Percentiles rank a stretch among this genome's conserved stretches.
Evolutionary conservation across 257 asterid genomes (phyloP).

Genomic region (Agastache rugosa): DNA sequence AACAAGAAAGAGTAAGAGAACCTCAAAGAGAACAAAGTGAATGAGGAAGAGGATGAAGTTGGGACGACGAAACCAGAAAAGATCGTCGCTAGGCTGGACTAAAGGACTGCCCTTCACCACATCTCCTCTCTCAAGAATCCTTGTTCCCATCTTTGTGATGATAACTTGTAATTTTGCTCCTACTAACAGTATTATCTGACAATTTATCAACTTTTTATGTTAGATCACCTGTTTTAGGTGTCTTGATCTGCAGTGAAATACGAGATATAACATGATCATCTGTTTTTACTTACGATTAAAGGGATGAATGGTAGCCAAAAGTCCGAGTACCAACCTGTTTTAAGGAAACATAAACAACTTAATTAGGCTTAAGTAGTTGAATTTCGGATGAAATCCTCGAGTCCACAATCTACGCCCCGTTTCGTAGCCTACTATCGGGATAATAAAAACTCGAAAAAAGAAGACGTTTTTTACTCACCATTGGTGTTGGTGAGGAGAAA

Average conservation of each 20-base stretch:
- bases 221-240: neutral
- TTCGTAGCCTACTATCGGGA: too few species aligned
- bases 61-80: constrained; percentile 86
- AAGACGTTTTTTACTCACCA: constrained; percentile 46
- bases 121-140: constrained; percentile 83
- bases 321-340: constrained; percentile 79
- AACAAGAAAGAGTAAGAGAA: constrained; percentile 18
- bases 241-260: neutral
- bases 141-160: constrained; percentile 86
- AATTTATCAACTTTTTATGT: neutral
- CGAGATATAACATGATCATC: neutral
- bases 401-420: too few species aligned
- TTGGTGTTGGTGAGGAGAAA: constrained; percentile 86
- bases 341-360: neutral
- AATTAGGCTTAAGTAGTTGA: neutral
- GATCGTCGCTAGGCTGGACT: constrained; percentile 75
- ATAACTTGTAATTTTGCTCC: constrained; percentile 89
- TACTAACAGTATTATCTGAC: constrained; percentile 70
- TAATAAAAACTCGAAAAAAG: neutral
- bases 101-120: constrained; percentile 79
- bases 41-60: constrained; percentile 69
- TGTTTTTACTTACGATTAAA: constrained; percentile 57
- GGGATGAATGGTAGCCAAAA: constrained; percentile 92
- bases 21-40: constrained; percentile 82
- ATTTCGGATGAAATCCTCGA: neutral